Evolutionary conservation across 805 yeast species (phyloP), one percentile per base, ranked within the genome.

Genomic region (Saccharomycopsis schoenii): DNA sequence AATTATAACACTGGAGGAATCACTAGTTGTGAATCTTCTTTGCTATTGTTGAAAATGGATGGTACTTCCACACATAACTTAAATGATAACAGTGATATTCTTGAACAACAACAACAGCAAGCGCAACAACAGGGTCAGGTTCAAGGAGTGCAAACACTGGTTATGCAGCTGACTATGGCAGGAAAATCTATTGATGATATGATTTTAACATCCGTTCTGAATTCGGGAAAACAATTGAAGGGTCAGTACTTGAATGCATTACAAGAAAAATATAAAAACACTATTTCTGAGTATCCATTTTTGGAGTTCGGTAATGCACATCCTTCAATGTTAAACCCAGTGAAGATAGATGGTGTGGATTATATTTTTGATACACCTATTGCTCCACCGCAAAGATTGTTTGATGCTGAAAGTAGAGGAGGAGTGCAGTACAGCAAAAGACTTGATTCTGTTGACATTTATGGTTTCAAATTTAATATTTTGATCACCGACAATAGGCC

Each of bases 401-500:
- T n/a, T 10, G 52, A 47, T 47, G 55, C 57, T 19, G 59, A 61
- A 24, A 52, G 47, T 37, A 34, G 62, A 55, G 62, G 69, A 66
- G 34, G 67, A 69, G 52, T 47, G 8, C 52, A 47, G 15, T 47
- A 47, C 52, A 47, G 52, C 21, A 64, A 74, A 70, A 59, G 68
- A 67, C 60, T 77, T 67, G 67, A 57, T 42, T 63, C 68, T 15
- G 60, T 62, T n/a, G 72, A 75, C 43, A 77, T 84, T 15, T 71
- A 72, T 58, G 68, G 70, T 34, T 82, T 84, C 69, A 74, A 78
- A 56, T 83, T 83, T 69, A 83, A 87, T 64, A 77, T 85, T 34
- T 72, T 88, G 57, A 81, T 88, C 42, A 85, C 92, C 1, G 93
- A 88, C 71, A 93, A 88, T 69, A 74, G 84, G 60, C 86, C 84